These are phyloP conservation scores for Leishmania mexicana DNA, from an alignment of 208 protist species.

Conservation along the genomic window DNA sequence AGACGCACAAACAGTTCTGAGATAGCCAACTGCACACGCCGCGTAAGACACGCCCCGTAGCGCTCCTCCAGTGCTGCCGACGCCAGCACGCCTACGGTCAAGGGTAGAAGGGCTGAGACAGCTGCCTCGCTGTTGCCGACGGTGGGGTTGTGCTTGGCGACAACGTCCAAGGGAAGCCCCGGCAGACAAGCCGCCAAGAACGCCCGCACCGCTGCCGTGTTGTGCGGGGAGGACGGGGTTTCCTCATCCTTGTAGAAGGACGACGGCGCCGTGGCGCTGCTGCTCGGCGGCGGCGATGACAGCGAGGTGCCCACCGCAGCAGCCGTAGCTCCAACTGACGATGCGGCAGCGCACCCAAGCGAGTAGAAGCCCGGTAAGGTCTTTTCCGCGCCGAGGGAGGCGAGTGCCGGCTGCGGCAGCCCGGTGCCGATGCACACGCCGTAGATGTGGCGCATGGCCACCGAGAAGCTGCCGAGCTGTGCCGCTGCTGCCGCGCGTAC, in stretches of 20 bases:
- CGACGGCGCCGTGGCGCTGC: conserved; percentile 1
- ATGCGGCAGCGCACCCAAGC: conserved; percentile 20
- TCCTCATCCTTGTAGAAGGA: conserved; percentile 29
- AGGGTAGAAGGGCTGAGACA: background rate
- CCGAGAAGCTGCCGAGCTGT: conserved; percentile 49
- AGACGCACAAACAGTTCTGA: conserved; percentile 65
- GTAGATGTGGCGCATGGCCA: conserved; percentile 58
- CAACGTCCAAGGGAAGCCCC: conserved; percentile 15
- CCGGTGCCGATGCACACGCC: conserved; percentile 55
- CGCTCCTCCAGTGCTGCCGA: conserved; percentile 34
- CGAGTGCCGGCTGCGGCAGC: conserved; percentile 43
- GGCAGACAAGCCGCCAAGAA: conserved; percentile 33
- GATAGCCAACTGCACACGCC: conserved; percentile 55
- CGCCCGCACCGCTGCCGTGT: conserved; percentile 25
- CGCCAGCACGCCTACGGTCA: conserved; percentile 33
- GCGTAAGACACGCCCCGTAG: conserved; percentile 57
- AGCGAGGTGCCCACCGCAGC: background rate
- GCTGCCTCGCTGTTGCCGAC: background rate
- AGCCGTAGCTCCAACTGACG: background rate
- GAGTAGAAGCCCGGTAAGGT: conserved; percentile 27
- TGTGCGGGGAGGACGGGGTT: conserved; percentile 27
- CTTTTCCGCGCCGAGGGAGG: conserved; percentile 14
- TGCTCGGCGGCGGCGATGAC: background rate
- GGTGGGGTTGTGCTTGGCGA: conserved; percentile 5
- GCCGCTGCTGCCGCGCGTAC: conserved; percentile 66